These are phyloP conservation scores for Simplicillium sp. DNA, from an alignment of 2,329 filamentous ascomycete genomes.

Conservation along the genomic window DNA sequence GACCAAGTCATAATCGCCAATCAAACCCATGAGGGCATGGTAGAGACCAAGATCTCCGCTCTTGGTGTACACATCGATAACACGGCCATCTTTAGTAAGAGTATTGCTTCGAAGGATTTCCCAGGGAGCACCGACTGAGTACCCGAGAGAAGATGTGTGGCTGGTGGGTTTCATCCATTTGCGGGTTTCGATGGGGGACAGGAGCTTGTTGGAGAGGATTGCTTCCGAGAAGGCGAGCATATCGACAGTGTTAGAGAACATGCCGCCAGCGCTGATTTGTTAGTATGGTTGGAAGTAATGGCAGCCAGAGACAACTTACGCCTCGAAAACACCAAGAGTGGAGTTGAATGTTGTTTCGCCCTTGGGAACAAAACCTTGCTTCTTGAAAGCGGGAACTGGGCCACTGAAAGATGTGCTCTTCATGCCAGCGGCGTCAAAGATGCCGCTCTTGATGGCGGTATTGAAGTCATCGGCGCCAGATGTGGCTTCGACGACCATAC, in stretches of 20 bases:
- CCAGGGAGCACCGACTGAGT: slow-evolving; percentile 34
- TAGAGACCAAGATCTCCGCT: slow-evolving; percentile 31
- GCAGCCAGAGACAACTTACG: slow-evolving; percentile 17
- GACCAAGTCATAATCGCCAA: slow-evolving; percentile 36
- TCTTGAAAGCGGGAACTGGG: slow-evolving; percentile 15
- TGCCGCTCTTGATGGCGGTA: slow-evolving; percentile 25
- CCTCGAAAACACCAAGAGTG: slow-evolving; percentile 20
- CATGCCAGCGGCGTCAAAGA: slow-evolving; percentile 33
- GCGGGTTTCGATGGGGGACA: slow-evolving; percentile 26
- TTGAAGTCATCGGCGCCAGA: slow-evolving; percentile 26
- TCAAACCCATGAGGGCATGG: slow-evolving; percentile 25
- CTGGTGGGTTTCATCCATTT: slow-evolving; percentile 34
- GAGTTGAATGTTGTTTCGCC: slow-evolving; percentile 23
- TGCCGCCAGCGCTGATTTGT: slow-evolving; percentile 22
- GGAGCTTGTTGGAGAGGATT: slow-evolving; percentile 31
- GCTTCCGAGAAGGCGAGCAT: slow-evolving; percentile 29
- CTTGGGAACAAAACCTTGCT: slow-evolving; percentile 24
- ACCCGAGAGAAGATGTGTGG: slow-evolving; percentile 24
- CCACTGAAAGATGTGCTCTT: slow-evolving; percentile 24
- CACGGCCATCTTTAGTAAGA: slow-evolving; percentile 24
- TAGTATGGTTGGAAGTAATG: neutral
- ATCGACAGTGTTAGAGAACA: slow-evolving; percentile 31
- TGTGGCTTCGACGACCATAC: slow-evolving; percentile 32
- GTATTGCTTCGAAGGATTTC: slow-evolving; percentile 31
- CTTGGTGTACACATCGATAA: slow-evolving; percentile 38